These are phyloP conservation scores for Rehmannia glutinosa DNA, from an alignment of 257 asterid genomes.

Conservation along the genomic window DNA sequence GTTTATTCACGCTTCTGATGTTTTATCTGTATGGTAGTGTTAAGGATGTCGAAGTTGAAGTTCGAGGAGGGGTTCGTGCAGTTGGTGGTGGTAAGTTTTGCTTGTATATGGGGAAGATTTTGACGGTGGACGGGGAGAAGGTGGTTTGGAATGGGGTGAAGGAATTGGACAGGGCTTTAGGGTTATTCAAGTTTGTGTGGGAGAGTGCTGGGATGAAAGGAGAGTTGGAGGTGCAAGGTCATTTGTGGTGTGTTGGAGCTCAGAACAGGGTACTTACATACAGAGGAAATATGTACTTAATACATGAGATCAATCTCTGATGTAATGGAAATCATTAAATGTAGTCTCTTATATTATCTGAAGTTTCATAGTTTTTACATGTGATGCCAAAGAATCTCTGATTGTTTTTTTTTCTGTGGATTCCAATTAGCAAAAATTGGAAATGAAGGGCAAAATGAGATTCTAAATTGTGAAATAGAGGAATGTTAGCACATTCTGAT, in stretches of 20 bases:
- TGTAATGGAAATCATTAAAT: neutral
- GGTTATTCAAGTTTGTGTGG: constrained; percentile 84
- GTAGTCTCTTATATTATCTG: neutral
- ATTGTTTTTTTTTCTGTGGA: no score
- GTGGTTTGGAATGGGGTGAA: constrained; percentile 56
- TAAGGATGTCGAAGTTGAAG: constrained; percentile 63
- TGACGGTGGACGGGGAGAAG: constrained; percentile 59
- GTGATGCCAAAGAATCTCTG: neutral
- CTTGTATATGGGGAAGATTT: constrained; percentile 75
- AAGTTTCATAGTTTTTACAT: neutral
- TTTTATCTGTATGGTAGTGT: constrained; percentile 62
- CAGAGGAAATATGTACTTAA: constrained; percentile 53
- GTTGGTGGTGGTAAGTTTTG: constrained; percentile 39
- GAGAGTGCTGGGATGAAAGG: constrained; percentile 73
- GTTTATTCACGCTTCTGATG: constrained; percentile 68
- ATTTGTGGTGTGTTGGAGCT: constrained; percentile 89
- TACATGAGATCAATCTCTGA: constrained; percentile 53
- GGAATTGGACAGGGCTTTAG: constrained; percentile 68
- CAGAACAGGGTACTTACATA: constrained; percentile 44
- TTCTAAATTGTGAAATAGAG: no score
- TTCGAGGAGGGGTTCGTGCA: constrained; percentile 69
- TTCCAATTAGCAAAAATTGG: no score
- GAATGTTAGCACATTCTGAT: no score
- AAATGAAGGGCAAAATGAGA: no score
- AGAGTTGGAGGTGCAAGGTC: constrained; percentile 79